phyloP scores from a whole-genome alignment of 164 flowering plant species.

The grape (Vitis vinifera) region ASM3070453v1 NC_081816.1:16452501-16453000 shows the following conservation, averaged over 20 bases:
- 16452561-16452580: constrained; percentile 97
- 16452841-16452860: constrained; percentile 78
- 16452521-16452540: constrained; percentile 4
- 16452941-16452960: not conserved
- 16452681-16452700: constrained; percentile 2
- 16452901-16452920: constrained; percentile 94
- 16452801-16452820: constrained; percentile 93
- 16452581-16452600: constrained; percentile 98
- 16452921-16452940: constrained; percentile 13
- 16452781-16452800: constrained; percentile 98
- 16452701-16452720: not conserved
- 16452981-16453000: not conserved
- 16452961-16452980: not conserved
- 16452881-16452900: constrained; percentile 90
- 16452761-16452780: constrained; percentile 79
- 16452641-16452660: constrained; percentile 90
- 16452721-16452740: not conserved
- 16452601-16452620: constrained; percentile 92
- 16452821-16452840: constrained; percentile 92
- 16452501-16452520: not conserved
- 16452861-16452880: constrained; percentile 75
- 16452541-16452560: constrained; percentile 95
- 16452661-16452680: constrained; percentile 65
- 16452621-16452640: constrained; percentile 94
- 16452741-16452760: constrained; percentile 52